Percentiles rank a stretch among this genome's conserved stretches.
Conservation (phyloP, 108 stramenopile species). For the Skeletonema potamos region DNA sequence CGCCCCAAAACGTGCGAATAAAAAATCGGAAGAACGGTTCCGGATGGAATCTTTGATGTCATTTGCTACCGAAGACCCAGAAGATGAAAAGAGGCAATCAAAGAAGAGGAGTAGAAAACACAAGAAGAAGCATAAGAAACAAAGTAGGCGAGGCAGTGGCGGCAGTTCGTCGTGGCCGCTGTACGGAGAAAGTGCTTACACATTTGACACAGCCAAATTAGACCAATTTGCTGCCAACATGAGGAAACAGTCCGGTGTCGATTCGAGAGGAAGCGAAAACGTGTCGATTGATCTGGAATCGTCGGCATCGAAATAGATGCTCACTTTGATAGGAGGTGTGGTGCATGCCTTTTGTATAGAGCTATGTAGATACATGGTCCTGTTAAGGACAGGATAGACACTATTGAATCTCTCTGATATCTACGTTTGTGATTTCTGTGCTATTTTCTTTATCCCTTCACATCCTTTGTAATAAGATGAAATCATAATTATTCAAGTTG, state of each 20-base stretch:
- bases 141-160: not conserved
- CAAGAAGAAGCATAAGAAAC: not conserved
- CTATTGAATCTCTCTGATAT: too few species aligned
- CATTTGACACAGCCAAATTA: not conserved
- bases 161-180: not conserved
- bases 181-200: not conserved
- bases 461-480: too few species aligned
- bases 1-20: not conserved
- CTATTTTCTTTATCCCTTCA: too few species aligned
- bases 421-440: too few species aligned
- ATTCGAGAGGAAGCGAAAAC: not conserved
- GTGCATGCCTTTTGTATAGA: too few species aligned
- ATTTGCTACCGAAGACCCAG: not conserved
- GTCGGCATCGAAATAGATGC: not conserved
- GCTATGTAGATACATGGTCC: too few species aligned
- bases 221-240: not conserved
- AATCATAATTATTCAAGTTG: too few species aligned
- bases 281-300: not conserved
- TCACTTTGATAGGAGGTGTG: not conserved
- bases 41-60: not conserved
- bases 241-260: not conserved
- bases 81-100: not conserved
- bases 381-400: too few species aligned
- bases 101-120: not conserved
- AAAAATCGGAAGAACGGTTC: not conserved